These are phyloP conservation scores for Gleditsia sinensis DNA, from an alignment of 306 rosid species.

Conservation along the genomic window DNA sequence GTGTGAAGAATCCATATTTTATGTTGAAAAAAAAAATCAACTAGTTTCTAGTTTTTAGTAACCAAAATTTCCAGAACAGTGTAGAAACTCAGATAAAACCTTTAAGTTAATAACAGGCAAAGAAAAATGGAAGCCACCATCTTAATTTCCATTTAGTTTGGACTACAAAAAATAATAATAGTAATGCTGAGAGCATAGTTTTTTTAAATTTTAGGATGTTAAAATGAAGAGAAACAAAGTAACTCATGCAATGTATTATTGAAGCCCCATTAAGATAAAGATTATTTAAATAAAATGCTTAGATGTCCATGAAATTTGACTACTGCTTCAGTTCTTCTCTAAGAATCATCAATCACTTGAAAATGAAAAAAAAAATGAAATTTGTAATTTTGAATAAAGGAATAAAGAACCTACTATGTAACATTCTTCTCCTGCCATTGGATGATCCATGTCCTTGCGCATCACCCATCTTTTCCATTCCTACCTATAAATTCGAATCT, in stretches of 20 bases:
- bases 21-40: background rate
- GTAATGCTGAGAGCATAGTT: background rate
- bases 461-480: conserved; percentile 72
- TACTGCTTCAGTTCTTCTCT: conserved; percentile 24
- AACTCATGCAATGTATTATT: background rate
- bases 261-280: background rate
- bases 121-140: background rate
- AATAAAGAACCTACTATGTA: conserved; percentile 49
- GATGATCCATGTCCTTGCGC: conserved; percentile 45
- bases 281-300: background rate
- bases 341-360: conserved; percentile 21
- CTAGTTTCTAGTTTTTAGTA: background rate
- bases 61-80: background rate
- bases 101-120: background rate
- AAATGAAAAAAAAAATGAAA: background rate
- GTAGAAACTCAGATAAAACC: background rate
- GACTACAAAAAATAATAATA: background rate
- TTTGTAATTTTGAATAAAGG: conserved; percentile 26
- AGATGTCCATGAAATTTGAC: background rate
- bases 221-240: background rate
- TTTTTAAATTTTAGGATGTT: background rate
- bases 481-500: conserved; percentile 71
- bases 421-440: conserved; percentile 47
- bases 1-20: background rate
- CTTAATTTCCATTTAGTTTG: background rate